Base-by-base conservation (phyloP, 768 basidiomycete genomes). In the Auriscalpium vulgare region DNA sequence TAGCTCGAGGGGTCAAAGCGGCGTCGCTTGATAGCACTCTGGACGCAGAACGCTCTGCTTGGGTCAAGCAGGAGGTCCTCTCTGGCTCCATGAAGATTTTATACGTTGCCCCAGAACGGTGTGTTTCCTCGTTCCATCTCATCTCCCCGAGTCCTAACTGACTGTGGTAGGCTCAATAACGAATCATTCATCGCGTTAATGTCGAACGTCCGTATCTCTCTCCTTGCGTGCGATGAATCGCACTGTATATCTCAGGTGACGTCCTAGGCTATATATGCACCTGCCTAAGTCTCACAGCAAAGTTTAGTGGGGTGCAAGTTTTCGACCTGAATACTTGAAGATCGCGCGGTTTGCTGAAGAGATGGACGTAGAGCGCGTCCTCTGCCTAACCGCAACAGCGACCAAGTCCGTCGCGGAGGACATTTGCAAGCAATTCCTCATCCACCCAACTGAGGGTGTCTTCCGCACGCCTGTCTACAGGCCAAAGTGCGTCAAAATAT, bases 181-280 rank as follows among this genome's bases (percentile, higher is more conserved):
- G 77, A 78, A 59, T 60, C 68, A 0, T 74, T 77, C 63, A 58
- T 74, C 10, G 57, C 71, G n/a, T 67, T 80, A 71, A 76, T 81
- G 68, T 57, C 62, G 8, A 62, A 65, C 10, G 71, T 76, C 37
- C 70, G 69, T 43, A 74, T 80, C 10, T 71, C 75, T 1, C 65
- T 81, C 0, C 67, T 80, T 1, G 78, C 79, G 0, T 73, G 80
- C 1, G 78, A 80, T 51, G 77, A 79, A 60, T 74, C 76, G 1
- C 77, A 79, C 54, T 78, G 78, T 59, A 73, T 76, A 37, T 75
- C 74, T 0, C 74, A 75, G 64, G 73, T 73, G 10, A 21, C 11
- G 54, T 54, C 2, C 13, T 23, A 35, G 16, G 6, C 23, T n/a
- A 40, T 45, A n/a, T 11, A 37, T 9, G 23, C 50, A 44, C 21